A percentile compares a stretch with the other conserved stretches of the same genome.
Conservation (phyloP, 2,329 filamentous ascomycete genomes). For the Botrytis aclada region DNA sequence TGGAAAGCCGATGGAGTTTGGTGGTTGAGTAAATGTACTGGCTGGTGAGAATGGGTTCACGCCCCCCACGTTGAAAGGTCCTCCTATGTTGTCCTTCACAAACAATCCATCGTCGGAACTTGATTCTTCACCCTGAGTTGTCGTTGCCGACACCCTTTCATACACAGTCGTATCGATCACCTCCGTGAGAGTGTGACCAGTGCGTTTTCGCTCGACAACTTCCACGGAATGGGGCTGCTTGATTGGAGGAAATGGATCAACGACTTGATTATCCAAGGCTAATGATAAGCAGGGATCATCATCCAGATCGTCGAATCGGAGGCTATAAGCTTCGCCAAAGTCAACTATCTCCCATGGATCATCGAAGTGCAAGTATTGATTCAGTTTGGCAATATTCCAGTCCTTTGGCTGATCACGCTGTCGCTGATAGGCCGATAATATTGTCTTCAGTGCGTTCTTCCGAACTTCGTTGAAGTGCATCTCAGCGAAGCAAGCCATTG, state of each 20-base stretch:
- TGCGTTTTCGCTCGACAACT: conserved; percentile 60
- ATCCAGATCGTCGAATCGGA: conserved; percentile 49
- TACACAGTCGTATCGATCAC: conserved; percentile 56
- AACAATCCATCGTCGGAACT: conserved; percentile 38
- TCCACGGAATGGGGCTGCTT: conserved; percentile 54
- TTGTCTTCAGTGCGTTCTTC: conserved; percentile 53
- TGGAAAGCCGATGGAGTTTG: not conserved
- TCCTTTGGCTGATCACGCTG: conserved; percentile 58
- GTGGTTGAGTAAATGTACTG: not conserved
- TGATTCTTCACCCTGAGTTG: conserved; percentile 4
- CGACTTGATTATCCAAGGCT: conserved; percentile 27
- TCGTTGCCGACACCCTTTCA: conserved; percentile 34
- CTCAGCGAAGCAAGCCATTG: conserved; percentile 67
- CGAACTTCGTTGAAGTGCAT: conserved; percentile 63
- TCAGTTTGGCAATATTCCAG: conserved; percentile 55
- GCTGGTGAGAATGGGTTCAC: not conserved
- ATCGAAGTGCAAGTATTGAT: conserved; percentile 63
- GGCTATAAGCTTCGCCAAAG: conserved; percentile 58
- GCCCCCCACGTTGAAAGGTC: not conserved
- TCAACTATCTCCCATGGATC: conserved; percentile 62
- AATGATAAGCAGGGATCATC: conserved; percentile 38
- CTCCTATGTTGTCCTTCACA: conserved; percentile 26
- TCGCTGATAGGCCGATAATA: conserved; percentile 54
- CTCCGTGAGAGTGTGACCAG: conserved; percentile 48
- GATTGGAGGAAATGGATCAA: conserved; percentile 47